A percentile compares a stretch with the other conserved stretches of the same genome.
These are phyloP conservation scores for Lodderomyces oxycetoniae DNA, from an alignment of 1,139 yeast species.

Conservation along the genomic window DNA sequence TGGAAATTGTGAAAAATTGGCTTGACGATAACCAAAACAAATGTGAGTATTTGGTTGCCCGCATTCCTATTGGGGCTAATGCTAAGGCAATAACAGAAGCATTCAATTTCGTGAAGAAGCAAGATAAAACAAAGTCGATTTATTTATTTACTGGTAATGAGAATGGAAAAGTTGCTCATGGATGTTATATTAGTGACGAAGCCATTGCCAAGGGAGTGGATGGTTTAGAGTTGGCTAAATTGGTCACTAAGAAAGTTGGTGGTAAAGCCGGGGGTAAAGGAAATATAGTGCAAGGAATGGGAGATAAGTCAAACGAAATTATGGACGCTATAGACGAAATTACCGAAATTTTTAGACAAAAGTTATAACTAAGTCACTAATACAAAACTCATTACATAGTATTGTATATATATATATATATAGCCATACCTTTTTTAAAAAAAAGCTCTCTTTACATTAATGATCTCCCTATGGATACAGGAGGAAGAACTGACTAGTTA, in stretches of 20 bases:
- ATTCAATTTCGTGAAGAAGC: conserved; percentile 75
- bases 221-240: conserved; percentile 70
- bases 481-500: no score
- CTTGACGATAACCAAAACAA: conserved; percentile 34
- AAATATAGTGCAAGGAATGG: conserved; percentile 94
- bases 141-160: conserved; percentile 82
- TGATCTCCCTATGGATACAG: no score
- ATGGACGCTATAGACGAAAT: conserved; percentile 70
- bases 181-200: conserved; percentile 77
- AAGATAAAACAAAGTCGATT: conserved; percentile 68
- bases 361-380: no score
- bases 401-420: not conserved
- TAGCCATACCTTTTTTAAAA: no score
- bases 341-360: conserved; percentile 53
- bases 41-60: conserved; percentile 57
- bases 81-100: conserved; percentile 96
- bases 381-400: no score
- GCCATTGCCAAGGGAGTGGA: conserved; percentile 69
- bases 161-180: conserved; percentile 84
- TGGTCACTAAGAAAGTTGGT: conserved; percentile 73
- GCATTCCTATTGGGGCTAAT: conserved; percentile 69
- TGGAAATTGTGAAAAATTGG: conserved; percentile 73
- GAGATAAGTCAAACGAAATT: conserved; percentile 70
- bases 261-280: conserved; percentile 99
- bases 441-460: no score